Conservation (phyloP, 2,329 filamentous ascomycete genomes). For the Colletotrichum abscissum region DNA sequence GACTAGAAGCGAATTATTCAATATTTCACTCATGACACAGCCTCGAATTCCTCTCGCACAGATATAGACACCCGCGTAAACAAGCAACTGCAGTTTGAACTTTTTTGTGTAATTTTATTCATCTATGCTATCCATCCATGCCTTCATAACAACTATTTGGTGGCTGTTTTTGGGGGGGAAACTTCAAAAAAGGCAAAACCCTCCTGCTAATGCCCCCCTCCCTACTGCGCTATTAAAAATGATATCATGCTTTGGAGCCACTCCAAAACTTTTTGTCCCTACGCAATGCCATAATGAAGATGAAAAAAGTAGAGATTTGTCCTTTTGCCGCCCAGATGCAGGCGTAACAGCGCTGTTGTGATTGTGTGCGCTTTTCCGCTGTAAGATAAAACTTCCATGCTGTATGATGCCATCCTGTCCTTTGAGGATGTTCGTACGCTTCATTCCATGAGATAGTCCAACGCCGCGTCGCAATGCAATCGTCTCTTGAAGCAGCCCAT, state of each 20-base stretch:
- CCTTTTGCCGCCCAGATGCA: conserved; percentile 17
- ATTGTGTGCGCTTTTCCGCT: conserved; percentile 12
- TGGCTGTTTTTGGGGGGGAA: background rate
- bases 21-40: background rate
- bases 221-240: conserved; percentile 20
- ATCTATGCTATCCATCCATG: background rate
- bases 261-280: background rate
- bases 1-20: background rate
- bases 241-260: background rate
- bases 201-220: background rate
- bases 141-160: background rate
- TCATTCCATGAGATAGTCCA: background rate
- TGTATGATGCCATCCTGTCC: background rate
- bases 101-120: background rate
- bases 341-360: background rate
- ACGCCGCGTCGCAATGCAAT: background rate
- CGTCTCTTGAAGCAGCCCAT: background rate
- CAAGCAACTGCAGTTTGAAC: background rate
- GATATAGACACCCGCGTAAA: background rate
- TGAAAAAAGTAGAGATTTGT: conserved; percentile 19
- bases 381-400: background rate
- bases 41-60: background rate
- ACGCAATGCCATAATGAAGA: conserved; percentile 24
- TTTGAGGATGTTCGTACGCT: background rate
- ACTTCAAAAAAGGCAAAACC: background rate